These are phyloP conservation scores for Centaurea solstitialis DNA, from an alignment of 129 eudicot genomes.

Conservation along the genomic window DNA sequence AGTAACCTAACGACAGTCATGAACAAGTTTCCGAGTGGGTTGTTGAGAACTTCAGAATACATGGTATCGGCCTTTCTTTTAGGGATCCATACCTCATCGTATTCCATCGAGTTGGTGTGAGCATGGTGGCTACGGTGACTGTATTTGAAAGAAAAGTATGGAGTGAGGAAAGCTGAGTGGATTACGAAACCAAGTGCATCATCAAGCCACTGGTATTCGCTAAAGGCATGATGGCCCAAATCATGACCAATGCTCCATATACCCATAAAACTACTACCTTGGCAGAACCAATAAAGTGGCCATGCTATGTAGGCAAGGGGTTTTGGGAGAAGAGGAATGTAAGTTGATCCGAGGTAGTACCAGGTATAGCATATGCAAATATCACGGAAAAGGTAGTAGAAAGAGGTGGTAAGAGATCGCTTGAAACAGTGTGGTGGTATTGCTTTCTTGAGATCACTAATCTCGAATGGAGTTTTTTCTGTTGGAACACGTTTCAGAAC, in stretches of 20 bases:
- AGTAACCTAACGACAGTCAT: neutral
- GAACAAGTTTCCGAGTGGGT: neutral
- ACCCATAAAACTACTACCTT: neutral
- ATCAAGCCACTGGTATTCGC: constrained; percentile 6
- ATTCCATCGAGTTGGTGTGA: constrained; percentile 1
- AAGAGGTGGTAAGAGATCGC: neutral
- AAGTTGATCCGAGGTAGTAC: constrained; percentile 14
- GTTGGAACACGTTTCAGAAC: neutral
- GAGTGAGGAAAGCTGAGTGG: constrained; percentile 14
- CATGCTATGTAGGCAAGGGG: neutral
- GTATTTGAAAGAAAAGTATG: neutral
- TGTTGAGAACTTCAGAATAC: neutral
- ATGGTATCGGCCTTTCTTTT: neutral
- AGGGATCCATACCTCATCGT: neutral
- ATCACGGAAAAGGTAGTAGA: neutral
- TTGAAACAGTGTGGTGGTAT: neutral
- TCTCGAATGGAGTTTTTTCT: neutral
- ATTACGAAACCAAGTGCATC: constrained; percentile 17
- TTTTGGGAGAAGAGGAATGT: neutral
- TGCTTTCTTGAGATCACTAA: constrained; percentile 1
- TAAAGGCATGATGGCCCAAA: neutral
- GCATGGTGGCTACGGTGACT: neutral
- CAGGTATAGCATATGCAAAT: neutral
- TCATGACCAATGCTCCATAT: neutral
- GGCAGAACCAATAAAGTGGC: neutral